Conservation (phyloP, 1,139 yeast genomes). For the Suhomyces taliae region DNA sequence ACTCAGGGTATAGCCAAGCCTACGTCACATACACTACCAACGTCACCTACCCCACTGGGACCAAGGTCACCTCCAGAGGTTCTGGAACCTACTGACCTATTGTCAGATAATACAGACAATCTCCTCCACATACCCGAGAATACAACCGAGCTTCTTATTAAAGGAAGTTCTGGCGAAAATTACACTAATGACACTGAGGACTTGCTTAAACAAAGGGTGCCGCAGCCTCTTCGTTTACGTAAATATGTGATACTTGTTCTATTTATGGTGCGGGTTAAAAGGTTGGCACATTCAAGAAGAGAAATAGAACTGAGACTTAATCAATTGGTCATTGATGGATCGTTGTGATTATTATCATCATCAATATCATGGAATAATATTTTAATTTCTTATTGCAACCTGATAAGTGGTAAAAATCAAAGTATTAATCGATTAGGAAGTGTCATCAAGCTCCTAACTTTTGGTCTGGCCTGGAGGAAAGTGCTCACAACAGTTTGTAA, state of each 20-base stretch:
- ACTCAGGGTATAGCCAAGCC: background rate
- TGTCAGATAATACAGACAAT: background rate
- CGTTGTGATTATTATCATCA: background rate
- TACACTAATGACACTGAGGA: background rate
- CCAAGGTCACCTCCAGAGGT: background rate
- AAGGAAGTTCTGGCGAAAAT: background rate
- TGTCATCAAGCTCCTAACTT: background rate
- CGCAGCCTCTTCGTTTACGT: background rate
- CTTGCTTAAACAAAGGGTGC: background rate
- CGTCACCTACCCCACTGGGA: too few species aligned
- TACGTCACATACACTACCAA: too few species aligned
- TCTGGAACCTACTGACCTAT: background rate
- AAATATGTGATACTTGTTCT: constrained; percentile 1
- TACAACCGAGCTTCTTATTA: constrained; percentile 12
- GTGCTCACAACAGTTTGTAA: background rate
- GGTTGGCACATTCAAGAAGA: background rate
- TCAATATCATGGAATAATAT: background rate
- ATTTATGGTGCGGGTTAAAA: constrained; percentile 3
- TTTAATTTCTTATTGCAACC: too few species aligned
- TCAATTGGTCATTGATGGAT: background rate
- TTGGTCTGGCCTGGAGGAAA: background rate
- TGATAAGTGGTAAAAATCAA: too few species aligned
- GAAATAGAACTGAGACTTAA: background rate
- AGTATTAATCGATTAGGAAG: too few species aligned
- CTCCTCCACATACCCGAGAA: constrained; percentile 1